These are phyloP conservation scores for Brassica nigra DNA, from an alignment of 345 rosid species.

Conservation along the genomic window DNA sequence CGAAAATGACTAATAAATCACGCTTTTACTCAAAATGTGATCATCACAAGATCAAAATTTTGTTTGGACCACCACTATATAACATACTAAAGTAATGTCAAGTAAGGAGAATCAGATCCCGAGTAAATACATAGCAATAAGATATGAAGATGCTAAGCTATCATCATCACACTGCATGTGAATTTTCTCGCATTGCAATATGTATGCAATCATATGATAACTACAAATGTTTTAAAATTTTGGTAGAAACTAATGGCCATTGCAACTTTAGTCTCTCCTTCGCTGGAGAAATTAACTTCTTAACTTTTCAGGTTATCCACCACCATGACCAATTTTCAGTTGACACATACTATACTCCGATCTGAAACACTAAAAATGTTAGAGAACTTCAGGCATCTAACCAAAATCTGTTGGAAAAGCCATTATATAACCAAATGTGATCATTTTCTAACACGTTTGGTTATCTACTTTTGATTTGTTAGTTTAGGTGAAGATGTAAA, in stretches of 20 bases:
- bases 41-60: constrained; percentile 29
- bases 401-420: neutral
- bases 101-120: constrained; percentile 27
- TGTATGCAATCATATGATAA: constrained; percentile 29
- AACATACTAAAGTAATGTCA: neutral
- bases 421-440: neutral
- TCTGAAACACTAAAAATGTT: neutral
- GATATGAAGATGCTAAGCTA: constrained; percentile 37
- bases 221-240: neutral
- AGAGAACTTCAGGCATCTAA: neutral
- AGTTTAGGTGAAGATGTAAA: neutral
- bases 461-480: neutral
- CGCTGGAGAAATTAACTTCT: neutral
- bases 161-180: constrained; percentile 35
- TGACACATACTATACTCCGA: neutral
- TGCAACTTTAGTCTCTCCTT: neutral
- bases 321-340: neutral
- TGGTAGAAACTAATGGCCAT: neutral
- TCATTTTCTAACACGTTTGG: neutral
- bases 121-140: constrained; percentile 1
- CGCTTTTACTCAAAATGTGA: constrained; percentile 11
- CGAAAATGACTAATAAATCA: neutral
- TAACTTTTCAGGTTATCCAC: neutral
- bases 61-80: constrained; percentile 40
- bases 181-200: constrained; percentile 12